Evolutionary conservation across 1,284 basidiomycete genomes (phyloP), one percentile per base, ranked within the genome.

Genomic region (Leccinum olivaceoglutinosum): DNA sequence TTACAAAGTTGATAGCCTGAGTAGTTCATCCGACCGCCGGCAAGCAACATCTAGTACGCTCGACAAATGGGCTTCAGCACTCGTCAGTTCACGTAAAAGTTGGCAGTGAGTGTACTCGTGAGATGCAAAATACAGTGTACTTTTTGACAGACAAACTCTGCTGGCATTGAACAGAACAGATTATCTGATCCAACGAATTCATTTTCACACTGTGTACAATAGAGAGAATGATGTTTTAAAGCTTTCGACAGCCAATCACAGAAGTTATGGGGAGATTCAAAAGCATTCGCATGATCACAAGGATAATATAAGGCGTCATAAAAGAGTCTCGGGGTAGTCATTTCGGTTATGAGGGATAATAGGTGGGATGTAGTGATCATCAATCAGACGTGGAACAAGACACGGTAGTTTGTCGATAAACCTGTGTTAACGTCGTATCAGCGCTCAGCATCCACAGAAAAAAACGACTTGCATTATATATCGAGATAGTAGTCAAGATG

Each of bases 321-420:
- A 55, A 29, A 54, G 12, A 32, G 21, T 21, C 21, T 21, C 29
- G 6, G 53, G 53, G 53, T 29, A 54, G 29, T 54, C 14, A 32
- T 29, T 54, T 29, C 21, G 12, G 29, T 29, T 8, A 9, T 29
- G 29, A 32, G 53, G 29, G 29, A 29, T 29, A 32, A 21, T n/a
- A 11, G 46, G 2, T 74, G 36, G 11, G 36, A 38, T 38, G 36
- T 38, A 38, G 11, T 38, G 36, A 38, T 38, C 11, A 38, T 10
- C 36, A 38, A 38, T 38, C 36, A 38, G 36, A 38, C 11, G 36
- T 38, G 36, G 36, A 38, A 11, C 12, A 41, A 41, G 39, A 41
- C 39, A 41, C 7, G 14, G 14, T 41, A 16, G 39, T 41, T 41
- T 16, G 14, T 41, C 39, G 12, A 41, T 41, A 41, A 41, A 41